These are phyloP conservation scores for Dryas alaskensis DNA, from an alignment of 306 rosid genomes.

Conservation along the genomic window DNA sequence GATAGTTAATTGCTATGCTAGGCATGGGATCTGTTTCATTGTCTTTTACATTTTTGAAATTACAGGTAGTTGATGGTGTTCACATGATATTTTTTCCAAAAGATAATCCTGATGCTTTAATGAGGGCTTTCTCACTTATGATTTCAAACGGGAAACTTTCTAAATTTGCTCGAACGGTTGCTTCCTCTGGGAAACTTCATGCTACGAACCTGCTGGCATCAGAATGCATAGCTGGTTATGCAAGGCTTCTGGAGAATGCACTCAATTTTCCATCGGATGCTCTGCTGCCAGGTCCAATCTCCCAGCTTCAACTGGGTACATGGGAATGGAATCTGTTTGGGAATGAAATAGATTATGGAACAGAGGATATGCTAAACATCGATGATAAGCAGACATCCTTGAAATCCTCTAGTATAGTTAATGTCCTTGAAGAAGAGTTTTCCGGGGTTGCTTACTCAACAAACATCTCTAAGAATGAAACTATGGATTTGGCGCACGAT, in stretches of 20 bases:
- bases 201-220: conserved; percentile 76
- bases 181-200: conserved; percentile 77
- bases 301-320: conserved; percentile 59
- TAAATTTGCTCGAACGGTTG: conserved; percentile 69
- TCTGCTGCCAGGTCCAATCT: conserved; percentile 64
- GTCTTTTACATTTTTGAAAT: conserved; percentile 25
- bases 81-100: conserved; percentile 65
- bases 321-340: conserved; percentile 85
- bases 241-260: conserved; percentile 86
- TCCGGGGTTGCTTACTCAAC: conserved; percentile 39
- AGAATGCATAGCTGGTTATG: conserved; percentile 76
- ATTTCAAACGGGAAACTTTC: conserved; percentile 85
- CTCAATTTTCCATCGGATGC: conserved; percentile 78
- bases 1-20: conserved; percentile 25
- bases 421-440: conserved; percentile 65
- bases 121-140: conserved; percentile 71
- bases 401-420: conserved; percentile 43
- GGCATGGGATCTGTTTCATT: conserved; percentile 4
- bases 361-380: conserved; percentile 24
- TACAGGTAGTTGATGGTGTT: conserved; percentile 75
- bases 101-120: conserved; percentile 74
- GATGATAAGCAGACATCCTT: conserved; percentile 30
- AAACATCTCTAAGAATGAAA: conserved; percentile 43
- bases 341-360: conserved; percentile 38
- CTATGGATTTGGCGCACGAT: conserved; percentile 43